Evolutionary conservation across 768 basidiomycete genomes (phyloP).

Genomic region (Tulasnella sp.): DNA sequence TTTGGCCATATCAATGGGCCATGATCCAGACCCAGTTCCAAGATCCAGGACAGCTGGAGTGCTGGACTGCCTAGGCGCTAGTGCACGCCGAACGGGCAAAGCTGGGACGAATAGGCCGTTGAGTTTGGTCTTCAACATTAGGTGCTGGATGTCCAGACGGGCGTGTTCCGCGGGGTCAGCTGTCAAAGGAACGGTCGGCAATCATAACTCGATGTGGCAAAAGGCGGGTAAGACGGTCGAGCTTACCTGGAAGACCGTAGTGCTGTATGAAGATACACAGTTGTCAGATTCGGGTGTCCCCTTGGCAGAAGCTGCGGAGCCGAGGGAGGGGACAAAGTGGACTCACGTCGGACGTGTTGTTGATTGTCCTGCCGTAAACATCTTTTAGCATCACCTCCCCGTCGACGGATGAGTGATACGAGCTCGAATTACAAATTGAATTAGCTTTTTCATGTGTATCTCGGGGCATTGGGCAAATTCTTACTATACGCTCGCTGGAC

Average conservation of each 20-base stretch:
- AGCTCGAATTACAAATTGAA: neutral
- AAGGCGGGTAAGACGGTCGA: neutral
- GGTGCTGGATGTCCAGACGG: constrained; percentile 30
- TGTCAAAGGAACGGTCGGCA: neutral
- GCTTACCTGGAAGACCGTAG: constrained; percentile 9
- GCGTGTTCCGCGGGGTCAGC: constrained; percentile 26
- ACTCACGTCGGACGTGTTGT: constrained; percentile 32
- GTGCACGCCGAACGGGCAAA: constrained; percentile 26
- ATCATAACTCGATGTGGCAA: neutral
- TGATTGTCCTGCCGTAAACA: constrained; percentile 31
- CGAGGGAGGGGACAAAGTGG: neutral
- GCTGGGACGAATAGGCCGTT: constrained; percentile 26
- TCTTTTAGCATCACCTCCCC: constrained; percentile 30
- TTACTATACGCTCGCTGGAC: neutral
- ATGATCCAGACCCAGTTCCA: constrained; percentile 29
- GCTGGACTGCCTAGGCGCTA: constrained; percentile 1
- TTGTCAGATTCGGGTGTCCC: neutral
- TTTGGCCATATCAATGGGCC: constrained; percentile 30
- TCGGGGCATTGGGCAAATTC: neutral
- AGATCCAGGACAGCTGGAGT: constrained; percentile 27
- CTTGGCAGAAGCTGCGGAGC: neutral
- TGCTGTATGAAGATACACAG: neutral
- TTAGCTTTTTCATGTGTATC: neutral
- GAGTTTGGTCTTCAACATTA: constrained; percentile 15
- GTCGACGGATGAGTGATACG: constrained; percentile 31